Conservation (phyloP, 2,329 filamentous ascomycete species). For the Phyllosticta paracitricarpa region DNA sequence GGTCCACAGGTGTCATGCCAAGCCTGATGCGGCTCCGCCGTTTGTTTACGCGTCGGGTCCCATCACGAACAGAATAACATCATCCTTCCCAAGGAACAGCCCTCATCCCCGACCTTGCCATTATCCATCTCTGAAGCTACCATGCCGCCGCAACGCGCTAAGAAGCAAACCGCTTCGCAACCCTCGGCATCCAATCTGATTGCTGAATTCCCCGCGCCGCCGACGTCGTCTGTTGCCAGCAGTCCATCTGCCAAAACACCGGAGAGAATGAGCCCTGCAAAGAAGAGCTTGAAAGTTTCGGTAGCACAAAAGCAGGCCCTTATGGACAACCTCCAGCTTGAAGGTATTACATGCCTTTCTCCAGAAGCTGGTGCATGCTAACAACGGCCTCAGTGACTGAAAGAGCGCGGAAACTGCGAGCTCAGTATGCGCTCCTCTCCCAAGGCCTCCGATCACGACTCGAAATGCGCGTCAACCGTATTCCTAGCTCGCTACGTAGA, state of each 20-base stretch:
- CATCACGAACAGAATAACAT: neutral
- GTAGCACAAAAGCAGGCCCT: conserved; percentile 68
- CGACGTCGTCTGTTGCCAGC: conserved; percentile 13
- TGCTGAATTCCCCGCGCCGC: conserved; percentile 1
- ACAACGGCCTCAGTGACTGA: conserved; percentile 57
- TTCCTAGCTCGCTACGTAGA: conserved; percentile 69
- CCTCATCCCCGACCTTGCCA: neutral
- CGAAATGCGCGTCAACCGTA: conserved; percentile 87
- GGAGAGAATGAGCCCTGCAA: conserved; percentile 12
- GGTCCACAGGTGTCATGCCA: neutral
- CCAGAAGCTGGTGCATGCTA: neutral
- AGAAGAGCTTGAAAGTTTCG: conserved; percentile 20
- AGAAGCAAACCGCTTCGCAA: conserved; percentile 1
- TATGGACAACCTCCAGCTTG: conserved; percentile 80
- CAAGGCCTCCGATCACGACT: conserved; percentile 77
- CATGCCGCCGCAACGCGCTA: conserved; percentile 6
- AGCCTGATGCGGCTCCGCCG: conserved; percentile 3
- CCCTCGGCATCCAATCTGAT: neutral
- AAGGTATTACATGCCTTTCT: conserved; percentile 47
- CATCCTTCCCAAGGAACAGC: neutral
- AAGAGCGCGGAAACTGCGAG: conserved; percentile 74
- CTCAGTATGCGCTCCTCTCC: conserved; percentile 81
- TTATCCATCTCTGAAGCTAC: neutral
- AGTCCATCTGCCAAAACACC: conserved; percentile 13
- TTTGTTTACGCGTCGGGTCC: conserved; percentile 7